Evolutionary conservation across 176 grass and related monocot genomes (phyloP), one percentile per base, ranked within the genome.

Genomic region (Oryza coarctata): DNA sequence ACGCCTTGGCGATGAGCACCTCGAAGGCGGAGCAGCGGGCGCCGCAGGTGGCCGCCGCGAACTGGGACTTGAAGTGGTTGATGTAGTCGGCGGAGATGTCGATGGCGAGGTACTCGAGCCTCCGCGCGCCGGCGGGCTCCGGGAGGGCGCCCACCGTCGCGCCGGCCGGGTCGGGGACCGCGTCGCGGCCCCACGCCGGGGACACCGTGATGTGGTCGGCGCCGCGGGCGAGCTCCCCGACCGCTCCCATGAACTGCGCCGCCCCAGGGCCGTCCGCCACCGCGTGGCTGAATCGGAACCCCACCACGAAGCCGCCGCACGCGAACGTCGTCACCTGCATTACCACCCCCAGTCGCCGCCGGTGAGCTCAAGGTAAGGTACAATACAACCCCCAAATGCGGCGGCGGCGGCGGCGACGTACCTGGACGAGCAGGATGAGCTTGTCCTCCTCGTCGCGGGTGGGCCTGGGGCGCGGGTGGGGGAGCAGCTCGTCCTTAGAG

Each of bases 231-330:
- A 94, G 88, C 84, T 97, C 94, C 1, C 92, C 92, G 14, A 97
- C 78, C 1, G 94, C 92, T 12, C 26, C 83, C 92, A 97, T 97
- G 89, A 97, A 94, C 73, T 88, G 85, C 15, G 94, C 94, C 34
- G 94, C 94, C 1, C 94, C 94, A 0, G 92, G 86, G 0, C 94
- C 94, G 78, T 97, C 94, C 15, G 94, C 92, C 29, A 97, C 92
- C 7, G 94, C 92, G 82, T 97, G 94, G 69, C 94, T 94, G 85
- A 97, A 97, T 11, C 94, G 80, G 83, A 94, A 97, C 0, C 94
- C 94, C 30, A 97, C 89, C 52, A 97, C 94, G 84, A 97, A 97
- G 40, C 94, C 94, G 18, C 94, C 94, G 79, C 94, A 97, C 6
- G 22, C 86, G 82, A 97, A 97, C 31, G 86, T 41, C 0, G 94